A percentile compares a stretch with the other conserved stretches of the same genome.
phyloP scores from a whole-genome alignment of 2,329 filamentous ascomycete genomes.

The Huntiella bhutanensis region DNA sequence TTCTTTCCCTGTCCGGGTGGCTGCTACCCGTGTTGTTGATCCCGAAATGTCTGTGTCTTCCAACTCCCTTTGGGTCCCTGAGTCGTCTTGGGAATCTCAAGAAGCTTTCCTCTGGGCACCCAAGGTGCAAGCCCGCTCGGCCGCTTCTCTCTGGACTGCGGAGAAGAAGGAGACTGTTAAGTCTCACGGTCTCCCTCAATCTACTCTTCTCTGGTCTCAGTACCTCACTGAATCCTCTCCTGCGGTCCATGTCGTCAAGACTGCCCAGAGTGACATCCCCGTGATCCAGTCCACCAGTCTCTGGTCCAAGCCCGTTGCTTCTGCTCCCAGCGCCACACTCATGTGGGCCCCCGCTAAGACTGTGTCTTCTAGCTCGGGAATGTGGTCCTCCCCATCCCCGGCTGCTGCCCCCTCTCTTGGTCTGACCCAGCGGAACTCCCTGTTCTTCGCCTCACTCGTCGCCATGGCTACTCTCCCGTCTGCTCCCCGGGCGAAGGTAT shows the following conservation, averaged over 20 bases:
- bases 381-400: slow-evolving; percentile 2
- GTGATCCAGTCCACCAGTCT: not conserved
- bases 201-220: slow-evolving; percentile 11
- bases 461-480: not conserved
- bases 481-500: slow-evolving; percentile 2
- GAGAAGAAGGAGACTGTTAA: not conserved
- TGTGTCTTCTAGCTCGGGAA: not conserved
- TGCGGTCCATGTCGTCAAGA: not conserved
- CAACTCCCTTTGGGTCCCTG: slow-evolving; percentile 1
- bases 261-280: slow-evolving; percentile 3
- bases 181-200: slow-evolving; percentile 5
- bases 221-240: slow-evolving; percentile 2
- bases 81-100: slow-evolving; percentile 8
- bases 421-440: slow-evolving; percentile 3
- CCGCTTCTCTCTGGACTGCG: slow-evolving; percentile 4
- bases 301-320: not conserved
- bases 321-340: slow-evolving; percentile 15
- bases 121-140: not conserved
- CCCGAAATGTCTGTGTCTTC: slow-evolving; percentile 5
- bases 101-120: slow-evolving; percentile 15
- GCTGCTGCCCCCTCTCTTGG: not conserved
- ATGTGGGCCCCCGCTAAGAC: slow-evolving; percentile 7
- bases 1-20: not conserved
- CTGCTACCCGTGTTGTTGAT: not conserved
- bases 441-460: slow-evolving; percentile 9